Conservation (phyloP, 768 basidiomycete genomes). For the Suillus subaureus region DNA sequence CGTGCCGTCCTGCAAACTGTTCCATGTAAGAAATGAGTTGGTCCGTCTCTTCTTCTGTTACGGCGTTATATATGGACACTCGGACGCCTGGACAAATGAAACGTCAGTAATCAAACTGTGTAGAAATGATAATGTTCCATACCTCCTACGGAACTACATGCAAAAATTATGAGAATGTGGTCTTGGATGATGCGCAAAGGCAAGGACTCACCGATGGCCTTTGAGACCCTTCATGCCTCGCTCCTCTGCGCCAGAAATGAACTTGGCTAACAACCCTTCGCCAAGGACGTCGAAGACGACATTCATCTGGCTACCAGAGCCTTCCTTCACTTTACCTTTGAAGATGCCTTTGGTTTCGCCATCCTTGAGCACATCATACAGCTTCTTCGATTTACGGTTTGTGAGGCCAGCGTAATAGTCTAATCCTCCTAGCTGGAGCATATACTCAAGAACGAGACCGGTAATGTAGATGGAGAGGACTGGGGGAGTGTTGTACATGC, state of each 20-base stretch:
- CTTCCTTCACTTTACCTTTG: slow-evolving; percentile 68
- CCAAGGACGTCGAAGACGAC: slow-evolving; percentile 80
- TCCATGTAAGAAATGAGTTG: slow-evolving; percentile 59
- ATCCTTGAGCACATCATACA: slow-evolving; percentile 73
- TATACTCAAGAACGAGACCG: slow-evolving; percentile 79
- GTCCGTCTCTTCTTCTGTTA: slow-evolving; percentile 75
- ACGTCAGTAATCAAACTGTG: not conserved
- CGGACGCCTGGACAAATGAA: slow-evolving; percentile 58
- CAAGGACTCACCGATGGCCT: slow-evolving; percentile 79
- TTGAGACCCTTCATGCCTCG: slow-evolving; percentile 84
- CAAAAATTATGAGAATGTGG: not conserved
- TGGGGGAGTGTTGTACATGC: slow-evolving; percentile 91
- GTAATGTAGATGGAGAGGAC: slow-evolving; percentile 90
- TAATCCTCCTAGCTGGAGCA: slow-evolving; percentile 66
- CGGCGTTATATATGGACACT: slow-evolving; percentile 87
- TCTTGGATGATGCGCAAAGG: not conserved
- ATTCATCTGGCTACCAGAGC: slow-evolving; percentile 94
- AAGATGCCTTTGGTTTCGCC: slow-evolving; percentile 75
- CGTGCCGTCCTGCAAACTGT: slow-evolving; percentile 44
- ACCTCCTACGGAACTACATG: slow-evolving; percentile 57
- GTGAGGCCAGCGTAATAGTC: slow-evolving; percentile 67
- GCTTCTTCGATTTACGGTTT: slow-evolving; percentile 68
- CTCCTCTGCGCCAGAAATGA: slow-evolving; percentile 79
- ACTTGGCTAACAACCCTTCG: slow-evolving; percentile 71
- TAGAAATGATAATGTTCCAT: slow-evolving; percentile 7